Evolutionary conservation across 352 stramenopile species (phyloP).

Genomic region (Pythium sukuiense): DNA sequence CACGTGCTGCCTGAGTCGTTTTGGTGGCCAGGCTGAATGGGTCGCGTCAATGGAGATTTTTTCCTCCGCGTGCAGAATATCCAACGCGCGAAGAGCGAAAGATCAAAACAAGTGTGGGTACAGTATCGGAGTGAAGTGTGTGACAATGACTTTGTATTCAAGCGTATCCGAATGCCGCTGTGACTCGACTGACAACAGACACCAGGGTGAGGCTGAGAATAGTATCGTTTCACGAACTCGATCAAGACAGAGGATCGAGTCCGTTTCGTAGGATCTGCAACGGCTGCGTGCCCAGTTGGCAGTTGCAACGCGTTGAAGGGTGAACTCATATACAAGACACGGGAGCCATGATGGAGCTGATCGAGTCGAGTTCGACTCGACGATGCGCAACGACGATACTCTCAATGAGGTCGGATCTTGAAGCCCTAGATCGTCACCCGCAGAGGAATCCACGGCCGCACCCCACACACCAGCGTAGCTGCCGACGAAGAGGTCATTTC

Average conservation of each 20-base stretch:
- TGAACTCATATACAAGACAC: background rate
- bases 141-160: background rate
- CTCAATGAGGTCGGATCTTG: background rate
- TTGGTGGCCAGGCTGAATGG: constrained; percentile 34
- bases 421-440: background rate
- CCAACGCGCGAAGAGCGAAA: background rate
- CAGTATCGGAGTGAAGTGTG: background rate
- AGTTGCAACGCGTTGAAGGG: background rate
- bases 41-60: background rate
- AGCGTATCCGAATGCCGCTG: background rate
- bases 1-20: constrained; percentile 69
- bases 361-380: background rate
- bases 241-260: background rate
- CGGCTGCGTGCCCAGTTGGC: background rate
- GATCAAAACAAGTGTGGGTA: background rate
- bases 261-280: constrained; percentile 4
- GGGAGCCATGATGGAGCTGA: background rate
- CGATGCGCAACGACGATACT: background rate
- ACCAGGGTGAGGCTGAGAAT: background rate
- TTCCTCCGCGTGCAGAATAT: background rate
- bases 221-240: background rate
- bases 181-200: background rate
- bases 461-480: background rate
- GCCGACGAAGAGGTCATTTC: background rate
- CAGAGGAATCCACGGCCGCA: background rate